Evolutionary conservation across 805 yeast species (phyloP).

Genomic region (Yarrowia bubula): DNA sequence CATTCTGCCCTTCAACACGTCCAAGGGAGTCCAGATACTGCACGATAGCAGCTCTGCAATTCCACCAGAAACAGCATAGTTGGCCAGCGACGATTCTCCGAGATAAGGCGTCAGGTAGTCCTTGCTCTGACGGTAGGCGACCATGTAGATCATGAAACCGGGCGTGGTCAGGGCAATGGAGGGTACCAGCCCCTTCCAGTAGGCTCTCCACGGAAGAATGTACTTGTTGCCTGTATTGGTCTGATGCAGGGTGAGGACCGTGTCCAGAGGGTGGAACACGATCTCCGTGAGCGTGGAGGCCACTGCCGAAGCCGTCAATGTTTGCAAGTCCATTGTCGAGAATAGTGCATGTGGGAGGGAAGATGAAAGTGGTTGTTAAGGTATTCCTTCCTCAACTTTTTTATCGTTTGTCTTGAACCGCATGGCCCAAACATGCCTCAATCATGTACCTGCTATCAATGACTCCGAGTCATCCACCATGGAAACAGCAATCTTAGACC

Average conservation of each 20-base stretch:
- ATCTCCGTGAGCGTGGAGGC: conserved; percentile 40
- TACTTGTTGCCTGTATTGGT: conserved; percentile 39
- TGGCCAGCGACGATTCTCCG: conserved; percentile 37
- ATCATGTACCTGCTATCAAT: conserved; percentile 5
- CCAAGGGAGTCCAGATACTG: conserved; percentile 44
- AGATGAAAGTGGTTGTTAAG: background rate
- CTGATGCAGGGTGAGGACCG: conserved; percentile 42
- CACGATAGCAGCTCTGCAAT: conserved; percentile 41
- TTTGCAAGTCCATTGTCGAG: conserved; percentile 37
- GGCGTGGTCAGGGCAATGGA: conserved; percentile 42
- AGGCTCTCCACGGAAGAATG: conserved; percentile 39
- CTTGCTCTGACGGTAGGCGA: conserved; percentile 41
- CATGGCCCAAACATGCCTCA: background rate
- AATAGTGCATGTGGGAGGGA: background rate
- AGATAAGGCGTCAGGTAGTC: conserved; percentile 36
- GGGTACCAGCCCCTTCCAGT: conserved; percentile 43
- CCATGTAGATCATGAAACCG: conserved; percentile 42
- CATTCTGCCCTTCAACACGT: conserved; percentile 43
- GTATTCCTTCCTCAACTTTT: background rate
- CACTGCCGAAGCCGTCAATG: conserved; percentile 40
- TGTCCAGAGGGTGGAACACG: conserved; percentile 44
- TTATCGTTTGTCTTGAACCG: background rate
- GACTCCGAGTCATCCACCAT: conserved; percentile 9
- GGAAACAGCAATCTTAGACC: background rate
- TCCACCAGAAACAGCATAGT: conserved; percentile 40